Evolutionary conservation across 169 alveolate species (phyloP).

Genomic region (Plasmodium malariae): DNA sequence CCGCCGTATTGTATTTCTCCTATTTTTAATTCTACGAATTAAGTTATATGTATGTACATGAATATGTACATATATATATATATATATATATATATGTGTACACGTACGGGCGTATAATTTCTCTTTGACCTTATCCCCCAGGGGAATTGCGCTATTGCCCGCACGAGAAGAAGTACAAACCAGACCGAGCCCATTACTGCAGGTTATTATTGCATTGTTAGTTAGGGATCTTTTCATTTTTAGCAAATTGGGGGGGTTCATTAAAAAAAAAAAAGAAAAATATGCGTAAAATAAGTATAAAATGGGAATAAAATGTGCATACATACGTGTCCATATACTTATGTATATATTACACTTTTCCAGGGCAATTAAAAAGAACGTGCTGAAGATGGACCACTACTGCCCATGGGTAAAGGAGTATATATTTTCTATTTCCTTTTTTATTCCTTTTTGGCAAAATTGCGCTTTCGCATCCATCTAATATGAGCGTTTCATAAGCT

Average conservation of each 20-base stretch:
- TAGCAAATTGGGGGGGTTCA: too few species aligned
- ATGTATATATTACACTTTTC: not conserved
- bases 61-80: not conserved
- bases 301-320: not conserved
- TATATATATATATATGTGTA: not conserved
- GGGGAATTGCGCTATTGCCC: slow-evolving; percentile 73
- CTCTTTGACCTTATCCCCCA: slow-evolving; percentile 42
- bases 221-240: too few species aligned
- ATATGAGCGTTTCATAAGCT: too few species aligned
- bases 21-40: not conserved
- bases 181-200: slow-evolving; percentile 93
- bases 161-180: slow-evolving; percentile 83
- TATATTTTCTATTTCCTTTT: not conserved
- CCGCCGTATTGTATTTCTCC: slow-evolving; percentile 31
- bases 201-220: too few species aligned
- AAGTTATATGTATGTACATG: not conserved
- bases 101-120: not conserved
- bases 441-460: not conserved
- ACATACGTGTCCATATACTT: not conserved
- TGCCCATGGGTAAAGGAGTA: slow-evolving; percentile 91
- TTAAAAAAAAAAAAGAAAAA: not conserved
- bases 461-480: too few species aligned
- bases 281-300: not conserved
- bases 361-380: slow-evolving; percentile 85
- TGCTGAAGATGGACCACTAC: slow-evolving; percentile 93